A percentile compares a stretch with the other conserved stretches of the same genome.
Conservation (phyloP, 495 filamentous ascomycete species). For the Penicillium paxilli region DNA sequence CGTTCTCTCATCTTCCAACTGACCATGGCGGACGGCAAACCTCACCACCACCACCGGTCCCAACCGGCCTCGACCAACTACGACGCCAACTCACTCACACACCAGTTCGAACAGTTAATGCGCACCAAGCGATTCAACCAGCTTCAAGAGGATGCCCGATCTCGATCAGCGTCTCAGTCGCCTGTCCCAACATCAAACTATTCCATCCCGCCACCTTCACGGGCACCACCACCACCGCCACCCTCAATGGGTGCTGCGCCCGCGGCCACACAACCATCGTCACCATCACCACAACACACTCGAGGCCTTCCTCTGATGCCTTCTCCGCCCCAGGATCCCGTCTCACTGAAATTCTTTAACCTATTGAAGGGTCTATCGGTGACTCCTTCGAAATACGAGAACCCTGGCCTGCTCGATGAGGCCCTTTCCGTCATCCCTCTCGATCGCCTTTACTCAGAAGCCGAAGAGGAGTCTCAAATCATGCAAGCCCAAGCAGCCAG, state of each 20-base stretch:
- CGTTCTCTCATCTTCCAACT: constrained; percentile 15
- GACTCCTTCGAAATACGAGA: constrained; percentile 92
- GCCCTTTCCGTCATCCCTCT: constrained; percentile 82
- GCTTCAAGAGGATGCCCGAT: constrained; percentile 59
- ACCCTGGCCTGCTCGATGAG: constrained; percentile 93
- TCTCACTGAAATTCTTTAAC: constrained; percentile 80
- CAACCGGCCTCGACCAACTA: constrained; percentile 34
- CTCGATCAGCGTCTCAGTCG: constrained; percentile 53
- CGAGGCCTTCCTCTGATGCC: constrained; percentile 81
- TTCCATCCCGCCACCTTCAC: constrained; percentile 43
- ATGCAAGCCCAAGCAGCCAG: constrained; percentile 83
- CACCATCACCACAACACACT: constrained; percentile 55
- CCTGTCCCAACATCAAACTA: constrained; percentile 34
- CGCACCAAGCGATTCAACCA: constrained; percentile 77
- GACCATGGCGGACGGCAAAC: constrained; percentile 45
- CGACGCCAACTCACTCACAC: constrained; percentile 51
- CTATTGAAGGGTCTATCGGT: constrained; percentile 76
- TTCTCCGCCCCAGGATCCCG: constrained; percentile 69
- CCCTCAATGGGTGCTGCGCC: constrained; percentile 32
- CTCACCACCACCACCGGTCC: constrained; percentile 29
- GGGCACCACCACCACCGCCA: constrained; percentile 37
- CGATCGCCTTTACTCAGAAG: constrained; percentile 90
- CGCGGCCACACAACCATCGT: constrained; percentile 30
- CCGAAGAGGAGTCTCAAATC: constrained; percentile 88
- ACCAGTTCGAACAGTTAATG: constrained; percentile 75